Conservation (phyloP, 2,329 filamentous ascomycete species). For the Harringtonia aguacate region DNA sequence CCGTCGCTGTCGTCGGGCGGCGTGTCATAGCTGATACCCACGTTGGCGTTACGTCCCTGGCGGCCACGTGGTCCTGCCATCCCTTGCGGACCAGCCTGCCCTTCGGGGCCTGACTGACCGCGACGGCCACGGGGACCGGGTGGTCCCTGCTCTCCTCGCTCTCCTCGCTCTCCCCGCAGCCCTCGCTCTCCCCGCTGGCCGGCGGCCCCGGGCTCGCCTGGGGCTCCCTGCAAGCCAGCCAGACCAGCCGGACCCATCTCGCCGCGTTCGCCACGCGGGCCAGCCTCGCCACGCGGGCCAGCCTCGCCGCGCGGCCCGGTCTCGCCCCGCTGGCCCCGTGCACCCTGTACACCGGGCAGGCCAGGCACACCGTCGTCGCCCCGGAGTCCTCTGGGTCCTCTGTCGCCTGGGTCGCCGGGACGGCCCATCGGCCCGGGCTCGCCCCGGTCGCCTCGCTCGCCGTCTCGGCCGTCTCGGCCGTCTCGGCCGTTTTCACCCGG, state of each 20-base stretch:
- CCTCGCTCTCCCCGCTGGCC: too few species aligned
- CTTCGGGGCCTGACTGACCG: too few species aligned
- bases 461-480: not conserved
- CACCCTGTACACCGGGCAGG: not conserved
- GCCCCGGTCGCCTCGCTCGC: not conserved
- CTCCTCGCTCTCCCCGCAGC: too few species aligned
- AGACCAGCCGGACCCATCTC: not conserved
- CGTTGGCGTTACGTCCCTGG: too few species aligned
- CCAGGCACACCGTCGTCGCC: not conserved
- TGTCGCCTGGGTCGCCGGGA: not conserved
- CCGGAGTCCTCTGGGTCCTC: not conserved
- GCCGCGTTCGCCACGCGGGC: not conserved
- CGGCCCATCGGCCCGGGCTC: not conserved
- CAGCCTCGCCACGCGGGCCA: not conserved
- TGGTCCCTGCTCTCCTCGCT: too few species aligned
- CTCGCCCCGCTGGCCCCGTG: not conserved
- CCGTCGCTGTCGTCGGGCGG: too few species aligned
- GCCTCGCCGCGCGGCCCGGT: not conserved
- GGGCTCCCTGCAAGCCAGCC: not conserved
- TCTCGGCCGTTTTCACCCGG: not conserved
- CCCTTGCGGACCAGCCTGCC: too few species aligned
- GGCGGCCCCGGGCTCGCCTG: not conserved
- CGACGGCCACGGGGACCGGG: too few species aligned
- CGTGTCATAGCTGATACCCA: too few species aligned
- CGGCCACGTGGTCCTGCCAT: too few species aligned